A percentile compares a stretch with the other conserved stretches of the same genome.
phyloP scores from a whole-genome alignment of 108 stramenopile species.

The Nannochloropsis granulata region DNA sequence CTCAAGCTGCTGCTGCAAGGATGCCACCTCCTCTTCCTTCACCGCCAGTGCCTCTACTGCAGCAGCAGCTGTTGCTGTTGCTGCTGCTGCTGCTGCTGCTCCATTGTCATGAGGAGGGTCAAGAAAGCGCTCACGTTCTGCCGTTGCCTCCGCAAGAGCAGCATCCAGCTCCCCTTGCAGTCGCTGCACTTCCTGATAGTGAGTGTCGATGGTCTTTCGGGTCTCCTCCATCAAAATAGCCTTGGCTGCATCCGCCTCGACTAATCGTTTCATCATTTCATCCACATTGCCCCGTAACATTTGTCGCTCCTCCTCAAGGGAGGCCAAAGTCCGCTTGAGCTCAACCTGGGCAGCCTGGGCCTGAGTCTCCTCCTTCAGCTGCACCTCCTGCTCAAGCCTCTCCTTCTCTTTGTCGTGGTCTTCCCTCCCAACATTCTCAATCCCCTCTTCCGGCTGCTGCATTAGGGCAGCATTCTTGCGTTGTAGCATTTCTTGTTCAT shows the following conservation, averaged over 20 bases:
- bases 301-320: neutral
- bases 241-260: neutral
- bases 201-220: too few relatives aligned
- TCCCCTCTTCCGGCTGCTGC: neutral
- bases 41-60: too few relatives aligned
- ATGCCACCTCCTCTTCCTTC: neutral
- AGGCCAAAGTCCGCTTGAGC: neutral
- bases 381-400: too few relatives aligned
- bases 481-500: neutral
- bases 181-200: too few relatives aligned
- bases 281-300: neutral
- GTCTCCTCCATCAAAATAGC: neutral
- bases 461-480: neutral
- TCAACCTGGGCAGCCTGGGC: neutral
- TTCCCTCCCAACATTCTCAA: neutral
- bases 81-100: too few relatives aligned
- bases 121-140: too few relatives aligned
- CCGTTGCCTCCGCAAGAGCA: too few relatives aligned
- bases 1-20: neutral
- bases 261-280: neutral
- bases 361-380: neutral
- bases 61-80: too few relatives aligned
- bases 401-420: too few relatives aligned
- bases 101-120: too few relatives aligned
- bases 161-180: too few relatives aligned